A percentile compares a stretch with the other conserved stretches of the same genome.
These are phyloP conservation scores for Metarhizium rileyi DNA, from an alignment of 2,329 filamentous ascomycete species.

Conservation along the genomic window DNA sequence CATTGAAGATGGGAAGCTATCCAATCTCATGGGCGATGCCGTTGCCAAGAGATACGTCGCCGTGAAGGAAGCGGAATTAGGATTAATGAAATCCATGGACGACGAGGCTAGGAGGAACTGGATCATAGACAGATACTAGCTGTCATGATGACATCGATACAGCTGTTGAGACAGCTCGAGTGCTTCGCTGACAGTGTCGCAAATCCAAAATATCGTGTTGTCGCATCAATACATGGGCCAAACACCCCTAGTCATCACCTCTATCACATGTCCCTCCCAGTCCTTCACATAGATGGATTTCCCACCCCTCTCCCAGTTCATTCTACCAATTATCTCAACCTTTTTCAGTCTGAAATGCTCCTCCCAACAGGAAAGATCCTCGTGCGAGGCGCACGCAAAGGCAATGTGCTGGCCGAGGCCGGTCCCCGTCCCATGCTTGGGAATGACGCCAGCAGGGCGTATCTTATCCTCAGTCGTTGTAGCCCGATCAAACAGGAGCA, in stretches of 20 bases:
- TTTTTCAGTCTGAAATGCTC: slow-evolving; percentile 1
- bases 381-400: neutral
- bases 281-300: slow-evolving; percentile 4
- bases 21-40: slow-evolving; percentile 33
- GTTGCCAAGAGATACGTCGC: slow-evolving; percentile 46
- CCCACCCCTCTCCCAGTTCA: slow-evolving; percentile 2
- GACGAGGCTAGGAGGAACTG: slow-evolving; percentile 41
- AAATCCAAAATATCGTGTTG: neutral
- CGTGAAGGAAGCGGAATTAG: slow-evolving; percentile 50
- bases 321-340: neutral
- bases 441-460: slow-evolving; percentile 1
- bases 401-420: slow-evolving; percentile 6
- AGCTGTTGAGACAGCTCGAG: no score
- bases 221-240: slow-evolving; percentile 1
- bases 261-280: slow-evolving; percentile 5
- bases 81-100: slow-evolving; percentile 31
- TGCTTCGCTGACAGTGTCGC: no score
- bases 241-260: slow-evolving; percentile 3
- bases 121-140: slow-evolving; percentile 54
- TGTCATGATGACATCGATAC: neutral
- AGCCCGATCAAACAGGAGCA: slow-evolving; percentile 2
- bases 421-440: slow-evolving; percentile 2
- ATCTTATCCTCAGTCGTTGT: neutral
- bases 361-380: slow-evolving; percentile 1
- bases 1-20: slow-evolving; percentile 35